Conservation (phyloP, 129 eudicot species). For the Pulicaria dysenterica region DNA sequence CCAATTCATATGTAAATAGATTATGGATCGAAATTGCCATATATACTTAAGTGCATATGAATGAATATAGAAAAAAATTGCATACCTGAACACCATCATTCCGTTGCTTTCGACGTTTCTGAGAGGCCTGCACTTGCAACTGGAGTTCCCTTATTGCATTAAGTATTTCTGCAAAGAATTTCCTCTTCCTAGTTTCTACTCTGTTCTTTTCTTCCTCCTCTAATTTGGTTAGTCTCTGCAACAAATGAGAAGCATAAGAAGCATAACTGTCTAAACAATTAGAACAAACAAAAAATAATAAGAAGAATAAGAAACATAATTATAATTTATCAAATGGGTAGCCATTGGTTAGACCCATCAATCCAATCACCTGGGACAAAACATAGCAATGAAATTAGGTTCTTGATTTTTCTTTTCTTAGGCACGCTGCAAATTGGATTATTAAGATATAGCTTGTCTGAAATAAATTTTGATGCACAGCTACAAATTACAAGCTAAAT, state of each 20-base stretch:
- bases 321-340: background rate
- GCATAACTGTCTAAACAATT: slow-evolving; percentile 3
- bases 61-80: background rate
- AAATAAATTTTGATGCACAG: background rate
- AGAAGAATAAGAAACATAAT: background rate
- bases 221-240: slow-evolving; percentile 77
- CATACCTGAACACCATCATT: slow-evolving; percentile 94
- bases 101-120: slow-evolving; percentile 85
- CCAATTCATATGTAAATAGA: background rate
- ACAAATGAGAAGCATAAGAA: slow-evolving; percentile 25
- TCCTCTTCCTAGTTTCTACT: slow-evolving; percentile 74
- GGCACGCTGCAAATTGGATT: background rate
- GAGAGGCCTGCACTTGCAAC: slow-evolving; percentile 85
- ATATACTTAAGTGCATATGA: background rate
- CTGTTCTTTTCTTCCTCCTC: slow-evolving; percentile 89
- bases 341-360: background rate
- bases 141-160: slow-evolving; percentile 89
- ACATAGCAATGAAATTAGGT: slow-evolving; percentile 3
- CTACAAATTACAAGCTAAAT: background rate
- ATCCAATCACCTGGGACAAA: background rate
- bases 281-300: background rate
- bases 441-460: slow-evolving; percentile 6
- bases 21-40: background rate
- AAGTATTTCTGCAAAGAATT: slow-evolving; percentile 89
- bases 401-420: background rate